Percentiles rank a stretch among this genome's conserved stretches.
phyloP scores from a whole-genome alignment of 805 yeast genomes.

The Wickerhamiella cacticola region DNA sequence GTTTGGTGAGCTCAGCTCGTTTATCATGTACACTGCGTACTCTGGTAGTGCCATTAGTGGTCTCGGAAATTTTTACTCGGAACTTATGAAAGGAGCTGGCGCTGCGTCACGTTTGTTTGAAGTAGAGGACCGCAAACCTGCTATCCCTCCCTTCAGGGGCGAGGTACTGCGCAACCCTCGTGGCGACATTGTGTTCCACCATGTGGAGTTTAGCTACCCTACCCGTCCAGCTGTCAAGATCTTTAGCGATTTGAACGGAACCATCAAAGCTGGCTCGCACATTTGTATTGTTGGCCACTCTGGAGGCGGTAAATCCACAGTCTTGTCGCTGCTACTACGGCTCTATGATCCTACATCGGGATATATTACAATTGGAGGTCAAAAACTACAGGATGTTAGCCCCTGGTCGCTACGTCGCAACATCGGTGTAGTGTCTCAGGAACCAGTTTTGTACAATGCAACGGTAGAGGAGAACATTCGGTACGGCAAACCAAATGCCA shows the following conservation, averaged over 20 bases:
- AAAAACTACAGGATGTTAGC: conserved; percentile 50
- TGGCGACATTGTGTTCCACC: conserved; percentile 42
- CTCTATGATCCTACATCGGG: conserved; percentile 74
- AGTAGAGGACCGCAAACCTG: conserved; percentile 63
- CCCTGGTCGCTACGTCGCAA: conserved; percentile 60
- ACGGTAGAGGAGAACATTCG: conserved; percentile 70
- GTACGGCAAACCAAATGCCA: conserved; percentile 54
- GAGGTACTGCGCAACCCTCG: conserved; percentile 29
- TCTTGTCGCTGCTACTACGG: conserved; percentile 64
- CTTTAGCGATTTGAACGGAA: conserved; percentile 48
- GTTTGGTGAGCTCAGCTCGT: conserved; percentile 81
- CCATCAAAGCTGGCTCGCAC: conserved; percentile 67
- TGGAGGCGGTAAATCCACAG: conserved; percentile 90
- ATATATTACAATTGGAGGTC: conserved; percentile 48
- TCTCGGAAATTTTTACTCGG: conserved; percentile 79
- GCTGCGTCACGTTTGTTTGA: conserved; percentile 90
- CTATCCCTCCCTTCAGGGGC: conserved; percentile 58
- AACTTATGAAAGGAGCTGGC: conserved; percentile 93
- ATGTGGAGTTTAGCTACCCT: conserved; percentile 68
- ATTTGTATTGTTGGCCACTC: conserved; percentile 95
- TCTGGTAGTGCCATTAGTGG: conserved; percentile 92
- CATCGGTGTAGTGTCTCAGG: conserved; percentile 88
- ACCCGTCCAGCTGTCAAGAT: conserved; percentile 63
- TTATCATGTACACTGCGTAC: conserved; percentile 90
- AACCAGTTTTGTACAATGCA: conserved; percentile 80